Evolutionary conservation across 805 yeast species (phyloP), one percentile per base, ranked within the genome.

Genomic region (Ogataea zsoltii): DNA sequence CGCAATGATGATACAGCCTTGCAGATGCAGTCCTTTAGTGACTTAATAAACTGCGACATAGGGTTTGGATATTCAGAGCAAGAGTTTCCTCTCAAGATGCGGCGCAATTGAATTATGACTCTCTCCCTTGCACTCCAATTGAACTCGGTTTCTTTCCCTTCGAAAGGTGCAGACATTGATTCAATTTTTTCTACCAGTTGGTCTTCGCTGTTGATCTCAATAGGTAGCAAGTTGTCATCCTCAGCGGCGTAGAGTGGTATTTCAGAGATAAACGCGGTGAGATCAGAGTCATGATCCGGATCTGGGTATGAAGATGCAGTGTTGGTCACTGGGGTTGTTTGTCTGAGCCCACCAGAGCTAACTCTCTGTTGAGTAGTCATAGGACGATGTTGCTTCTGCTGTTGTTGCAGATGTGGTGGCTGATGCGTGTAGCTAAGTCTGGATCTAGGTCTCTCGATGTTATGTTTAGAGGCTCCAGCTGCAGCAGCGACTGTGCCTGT

Each of bases 51-150:
- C 14, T 55, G 59, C 30, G 69, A 52, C 46, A 62, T 37, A 0
- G 58, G 42, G 0, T 66, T 66, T 4, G 73, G 66, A 48, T 61
- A 67, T 1, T 71, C 69, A 0, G 41, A 37, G 1, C 68, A 58
- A 4, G 60, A 67, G 55, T 81, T 79, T 3, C 91, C 89, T 36
- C 89, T 65, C 3, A 88, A 50, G 3, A 85, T 65, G 2, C 76
- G 70, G 45, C 97, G 73, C 28, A 89, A 57, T 39, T 72, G 74
- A 1, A 76, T 56, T 2, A 89, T 75, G 40, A 70, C 69, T 42
- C 76, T 74, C 55, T 91, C 96, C 58, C 99, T 74, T 0, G 57
- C 54, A 17, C 71, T 66, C 99, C 99, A 94, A 61, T 94, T 94
- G 47, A 75, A 75, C 59, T 94, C 99, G 0, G 96, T 85, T 62